Percentiles rank a stretch among this genome's conserved stretches.
phyloP scores from a whole-genome alignment of 2,329 filamentous ascomycete genomes.

The Fusarium sororula region DNA sequence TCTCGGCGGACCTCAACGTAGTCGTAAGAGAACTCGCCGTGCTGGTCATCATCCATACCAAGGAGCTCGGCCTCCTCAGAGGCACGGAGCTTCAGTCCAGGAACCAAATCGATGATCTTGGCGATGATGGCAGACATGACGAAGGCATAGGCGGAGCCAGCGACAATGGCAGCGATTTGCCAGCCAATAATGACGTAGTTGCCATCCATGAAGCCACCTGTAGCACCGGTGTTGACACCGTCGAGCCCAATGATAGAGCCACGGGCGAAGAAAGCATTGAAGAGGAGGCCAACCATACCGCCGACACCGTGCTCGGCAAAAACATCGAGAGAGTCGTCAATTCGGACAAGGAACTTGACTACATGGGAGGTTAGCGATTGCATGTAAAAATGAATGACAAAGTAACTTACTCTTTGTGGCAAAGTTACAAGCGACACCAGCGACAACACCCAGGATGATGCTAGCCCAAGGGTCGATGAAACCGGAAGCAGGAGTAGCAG shows the following conservation, averaged over 20 bases:
- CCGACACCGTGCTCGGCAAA: conserved; percentile 77
- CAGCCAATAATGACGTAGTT: conserved; percentile 80
- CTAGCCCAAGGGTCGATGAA: conserved; percentile 75
- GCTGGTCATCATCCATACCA: conserved; percentile 90
- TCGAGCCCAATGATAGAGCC: conserved; percentile 78
- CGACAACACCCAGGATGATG: conserved; percentile 71
- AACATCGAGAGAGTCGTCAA: conserved; percentile 77
- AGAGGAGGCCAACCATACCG: conserved; percentile 74
- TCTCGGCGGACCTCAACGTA: conserved; percentile 90
- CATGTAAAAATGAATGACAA: not conserved
- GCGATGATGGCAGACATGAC: conserved; percentile 78
- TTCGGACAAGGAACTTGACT: conserved; percentile 70
- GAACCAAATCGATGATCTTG: conserved; percentile 77
- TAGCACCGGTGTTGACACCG: conserved; percentile 74
- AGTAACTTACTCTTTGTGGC: conserved; percentile 62
- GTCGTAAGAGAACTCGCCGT: conserved; percentile 90
- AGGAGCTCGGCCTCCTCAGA: conserved; percentile 84
- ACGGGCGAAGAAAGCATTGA: conserved; percentile 77
- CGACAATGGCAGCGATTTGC: conserved; percentile 80
- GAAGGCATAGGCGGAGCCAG: conserved; percentile 74
- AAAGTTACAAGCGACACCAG: conserved; percentile 75
- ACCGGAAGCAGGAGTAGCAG: conserved; percentile 74
- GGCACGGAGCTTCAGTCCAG: conserved; percentile 81
- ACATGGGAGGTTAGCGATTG: conserved; percentile 4
- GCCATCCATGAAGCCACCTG: conserved; percentile 78